phyloP scores from a whole-genome alignment of 2,329 filamentous ascomycete species.

The Pseudocercospora ulei region DNA sequence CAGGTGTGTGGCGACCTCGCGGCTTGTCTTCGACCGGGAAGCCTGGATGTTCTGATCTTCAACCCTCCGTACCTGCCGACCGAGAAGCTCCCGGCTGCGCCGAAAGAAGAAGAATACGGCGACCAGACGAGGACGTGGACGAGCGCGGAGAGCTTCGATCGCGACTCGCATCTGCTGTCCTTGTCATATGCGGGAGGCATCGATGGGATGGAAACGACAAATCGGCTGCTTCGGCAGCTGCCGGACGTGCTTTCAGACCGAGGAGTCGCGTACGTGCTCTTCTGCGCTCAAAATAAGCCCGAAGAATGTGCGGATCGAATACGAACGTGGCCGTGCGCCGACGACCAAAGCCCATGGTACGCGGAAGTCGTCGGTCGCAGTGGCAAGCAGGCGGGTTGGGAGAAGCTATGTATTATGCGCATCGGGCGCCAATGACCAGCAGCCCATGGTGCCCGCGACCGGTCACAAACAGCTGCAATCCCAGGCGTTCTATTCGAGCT shows the following conservation, averaged over 20 bases:
- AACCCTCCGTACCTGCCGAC: conserved; percentile 97
- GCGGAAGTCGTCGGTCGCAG: conserved; percentile 71
- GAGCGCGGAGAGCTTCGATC: conserved; percentile 49
- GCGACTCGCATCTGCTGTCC: conserved; percentile 71
- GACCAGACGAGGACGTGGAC: conserved; percentile 9
- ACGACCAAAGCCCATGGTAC: conserved; percentile 47
- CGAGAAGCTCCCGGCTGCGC: conserved; percentile 51
- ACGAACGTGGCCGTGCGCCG: conserved; percentile 43
- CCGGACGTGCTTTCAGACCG: conserved; percentile 52
- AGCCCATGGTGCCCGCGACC: too few species aligned
- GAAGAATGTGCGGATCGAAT: conserved; percentile 59
- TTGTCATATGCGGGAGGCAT: conserved; percentile 80
- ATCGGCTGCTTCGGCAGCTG: conserved; percentile 62
- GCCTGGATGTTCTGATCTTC: conserved; percentile 80
- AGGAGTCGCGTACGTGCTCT: conserved; percentile 78
- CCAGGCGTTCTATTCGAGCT: conserved; percentile 20
- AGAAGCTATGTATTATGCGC: conserved; percentile 79
- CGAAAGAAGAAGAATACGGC: conserved; percentile 6
- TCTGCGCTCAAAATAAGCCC: conserved; percentile 86
- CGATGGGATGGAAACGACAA: conserved; percentile 94
- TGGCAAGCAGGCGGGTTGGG: conserved; percentile 85
- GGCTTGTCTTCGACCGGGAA: conserved; percentile 48
- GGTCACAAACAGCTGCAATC: too few species aligned
- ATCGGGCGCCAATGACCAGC: conserved; percentile 61
- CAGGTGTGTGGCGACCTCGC: conserved; percentile 62